Conservation (phyloP, 345 rosid genomes). For the Ailanthus altissimus region DNA sequence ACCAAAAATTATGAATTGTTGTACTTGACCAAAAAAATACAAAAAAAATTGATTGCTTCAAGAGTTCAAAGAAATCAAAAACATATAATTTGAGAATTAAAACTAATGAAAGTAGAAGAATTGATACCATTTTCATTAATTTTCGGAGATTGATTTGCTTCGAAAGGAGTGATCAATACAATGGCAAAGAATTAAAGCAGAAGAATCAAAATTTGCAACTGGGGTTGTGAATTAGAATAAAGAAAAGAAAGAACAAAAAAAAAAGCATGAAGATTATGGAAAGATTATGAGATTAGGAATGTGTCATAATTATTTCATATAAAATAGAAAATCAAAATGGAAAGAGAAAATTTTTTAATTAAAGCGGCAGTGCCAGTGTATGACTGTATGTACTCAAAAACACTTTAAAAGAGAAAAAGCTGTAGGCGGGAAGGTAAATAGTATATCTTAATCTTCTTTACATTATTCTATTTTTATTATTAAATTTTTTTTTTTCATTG, state of each 20-base stretch:
- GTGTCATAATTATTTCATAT: not conserved
- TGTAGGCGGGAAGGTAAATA: slow-evolving; percentile 18
- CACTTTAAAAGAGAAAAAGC: not conserved
- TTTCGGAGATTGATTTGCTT: not conserved
- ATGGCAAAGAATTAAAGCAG: not conserved
- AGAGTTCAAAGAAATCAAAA: not conserved
- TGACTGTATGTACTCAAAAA: not conserved
- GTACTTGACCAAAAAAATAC: not conserved
- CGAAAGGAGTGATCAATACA: not conserved
- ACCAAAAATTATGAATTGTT: not conserved
- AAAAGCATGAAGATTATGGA: not conserved
- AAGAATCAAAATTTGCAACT: not conserved
- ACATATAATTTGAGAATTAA: not conserved
- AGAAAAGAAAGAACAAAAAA: not conserved
- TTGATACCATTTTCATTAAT: not conserved
- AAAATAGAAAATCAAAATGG: not conserved
- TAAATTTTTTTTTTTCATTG: not conserved
- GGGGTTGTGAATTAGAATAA: not conserved
- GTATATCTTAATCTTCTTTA: not conserved
- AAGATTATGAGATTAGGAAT: slow-evolving; percentile 2
- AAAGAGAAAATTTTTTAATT: not conserved
- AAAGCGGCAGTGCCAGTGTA: not conserved
- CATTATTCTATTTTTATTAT: not conserved
- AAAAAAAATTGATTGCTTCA: not conserved
- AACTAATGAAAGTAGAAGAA: not conserved